Evolutionary conservation across 768 basidiomycete species (phyloP).

Genomic region (Tephrocybe sp.): DNA sequence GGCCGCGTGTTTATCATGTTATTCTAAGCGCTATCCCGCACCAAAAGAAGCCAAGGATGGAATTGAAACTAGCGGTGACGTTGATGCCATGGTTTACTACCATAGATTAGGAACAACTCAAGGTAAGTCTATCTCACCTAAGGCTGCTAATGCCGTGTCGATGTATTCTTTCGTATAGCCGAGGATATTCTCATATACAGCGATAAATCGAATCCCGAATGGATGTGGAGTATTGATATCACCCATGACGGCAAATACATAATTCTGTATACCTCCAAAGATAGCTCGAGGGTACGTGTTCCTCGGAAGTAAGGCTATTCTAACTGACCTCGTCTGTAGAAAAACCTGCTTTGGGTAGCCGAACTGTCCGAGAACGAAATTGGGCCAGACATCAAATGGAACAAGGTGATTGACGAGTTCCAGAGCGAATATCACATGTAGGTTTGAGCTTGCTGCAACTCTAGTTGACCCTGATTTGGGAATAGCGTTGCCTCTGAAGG

Average conservation of each 20-base stretch:
- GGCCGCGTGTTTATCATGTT: constrained; percentile 7
- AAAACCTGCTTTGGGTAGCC: constrained; percentile 73
- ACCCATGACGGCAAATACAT: constrained; percentile 70
- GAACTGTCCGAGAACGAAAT: constrained; percentile 60
- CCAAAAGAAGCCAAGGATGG: constrained; percentile 43
- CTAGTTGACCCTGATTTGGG: constrained; percentile 4
- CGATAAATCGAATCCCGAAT: constrained; percentile 61
- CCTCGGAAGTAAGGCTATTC: background rate
- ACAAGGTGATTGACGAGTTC: constrained; percentile 67
- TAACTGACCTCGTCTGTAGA: constrained; percentile 34
- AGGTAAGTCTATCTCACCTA: constrained; percentile 34
- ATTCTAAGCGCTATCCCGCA: constrained; percentile 54
- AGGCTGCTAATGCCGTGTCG: constrained; percentile 1
- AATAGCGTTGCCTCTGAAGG: constrained; percentile 64
- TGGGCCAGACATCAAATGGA: constrained; percentile 66
- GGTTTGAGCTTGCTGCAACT: constrained; percentile 20
- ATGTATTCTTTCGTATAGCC: constrained; percentile 35
- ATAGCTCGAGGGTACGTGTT: constrained; percentile 56
- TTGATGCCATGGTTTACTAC: constrained; percentile 74
- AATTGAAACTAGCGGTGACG: constrained; percentile 59
- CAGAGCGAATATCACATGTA: constrained; percentile 65
- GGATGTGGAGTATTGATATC: constrained; percentile 56
- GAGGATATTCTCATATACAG: constrained; percentile 67
- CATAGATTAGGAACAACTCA: constrained; percentile 72
- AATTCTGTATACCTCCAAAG: constrained; percentile 49